Conservation (phyloP, 208 protist genomes). For the Acanthamoeba castellanii region DNA sequence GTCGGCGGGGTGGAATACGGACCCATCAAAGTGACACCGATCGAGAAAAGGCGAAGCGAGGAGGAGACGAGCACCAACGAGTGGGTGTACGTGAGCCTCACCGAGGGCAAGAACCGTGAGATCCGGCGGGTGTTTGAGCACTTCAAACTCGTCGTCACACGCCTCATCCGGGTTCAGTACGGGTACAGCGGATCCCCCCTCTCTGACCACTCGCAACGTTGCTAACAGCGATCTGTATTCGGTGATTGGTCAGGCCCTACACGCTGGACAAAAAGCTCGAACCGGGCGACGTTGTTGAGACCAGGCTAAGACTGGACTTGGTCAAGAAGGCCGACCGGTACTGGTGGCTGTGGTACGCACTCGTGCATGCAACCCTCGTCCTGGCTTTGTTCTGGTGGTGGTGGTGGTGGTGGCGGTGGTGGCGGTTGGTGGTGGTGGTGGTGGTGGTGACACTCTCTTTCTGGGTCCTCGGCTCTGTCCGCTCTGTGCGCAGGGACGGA, state of each 20-base stretch:
- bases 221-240: not conserved
- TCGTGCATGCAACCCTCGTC: not conserved
- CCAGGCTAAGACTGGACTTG: not conserved
- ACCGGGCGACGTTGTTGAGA: not conserved
- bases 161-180: constrained; percentile 41
- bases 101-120: constrained; percentile 67
- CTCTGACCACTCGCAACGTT: not conserved
- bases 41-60: not conserved
- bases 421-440: too few species aligned
- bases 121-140: constrained; percentile 33
- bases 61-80: not conserved
- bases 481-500: not conserved
- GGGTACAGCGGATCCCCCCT: not conserved
- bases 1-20: constrained; percentile 18
- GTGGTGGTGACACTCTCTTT: too few species aligned
- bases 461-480: too few species aligned
- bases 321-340: constrained; percentile 8
- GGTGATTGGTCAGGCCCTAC: not conserved
- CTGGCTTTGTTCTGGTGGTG: too few species aligned
- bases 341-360: constrained; percentile 48
- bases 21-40: constrained; percentile 10
- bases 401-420: too few species aligned
- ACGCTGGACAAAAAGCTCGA: not conserved
- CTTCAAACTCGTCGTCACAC: constrained; percentile 37
- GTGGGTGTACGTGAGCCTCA: constrained; percentile 21